phyloP scores from a whole-genome alignment of 805 yeast genomes.

The Cyberlindnera mississippiensis region DNA sequence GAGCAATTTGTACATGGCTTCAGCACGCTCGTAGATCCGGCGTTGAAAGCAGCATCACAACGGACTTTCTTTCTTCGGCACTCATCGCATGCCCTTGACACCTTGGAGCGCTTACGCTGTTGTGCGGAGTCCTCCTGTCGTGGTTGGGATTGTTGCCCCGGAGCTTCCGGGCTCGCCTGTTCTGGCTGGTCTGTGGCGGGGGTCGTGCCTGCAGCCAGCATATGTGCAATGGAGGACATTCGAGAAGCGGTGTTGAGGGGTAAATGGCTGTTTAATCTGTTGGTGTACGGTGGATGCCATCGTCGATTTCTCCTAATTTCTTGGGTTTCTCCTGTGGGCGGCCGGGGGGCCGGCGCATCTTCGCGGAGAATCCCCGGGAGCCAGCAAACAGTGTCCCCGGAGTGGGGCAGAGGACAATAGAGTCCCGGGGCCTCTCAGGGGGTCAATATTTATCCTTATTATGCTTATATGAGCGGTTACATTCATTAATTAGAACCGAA shows the following conservation, averaged over 20 bases:
- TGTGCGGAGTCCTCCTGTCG: constrained; percentile 7
- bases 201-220: constrained; percentile 3
- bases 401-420: no score
- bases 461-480: no score
- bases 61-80: constrained; percentile 70
- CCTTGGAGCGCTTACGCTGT: constrained; percentile 60
- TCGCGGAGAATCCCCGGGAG: no score
- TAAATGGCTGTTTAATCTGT: neutral
- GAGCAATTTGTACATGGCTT: constrained; percentile 59
- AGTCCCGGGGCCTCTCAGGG: no score
- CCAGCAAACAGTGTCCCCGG: no score
- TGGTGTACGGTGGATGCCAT: no score
- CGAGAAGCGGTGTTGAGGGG: neutral
- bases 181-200: neutral
- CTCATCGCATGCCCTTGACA: constrained; percentile 77
- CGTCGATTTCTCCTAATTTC: no score
- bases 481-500: no score
- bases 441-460: no score
- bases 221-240: constrained; percentile 14
- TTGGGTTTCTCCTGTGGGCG: no score
- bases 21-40: constrained; percentile 42
- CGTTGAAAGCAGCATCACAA: constrained; percentile 58
- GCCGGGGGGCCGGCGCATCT: no score
- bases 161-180: neutral
- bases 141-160: neutral